Percentiles rank a stretch among this genome's conserved stretches.
Conservation (phyloP, 306 rosid genomes). For the Astragalus membranaceus region DNA sequence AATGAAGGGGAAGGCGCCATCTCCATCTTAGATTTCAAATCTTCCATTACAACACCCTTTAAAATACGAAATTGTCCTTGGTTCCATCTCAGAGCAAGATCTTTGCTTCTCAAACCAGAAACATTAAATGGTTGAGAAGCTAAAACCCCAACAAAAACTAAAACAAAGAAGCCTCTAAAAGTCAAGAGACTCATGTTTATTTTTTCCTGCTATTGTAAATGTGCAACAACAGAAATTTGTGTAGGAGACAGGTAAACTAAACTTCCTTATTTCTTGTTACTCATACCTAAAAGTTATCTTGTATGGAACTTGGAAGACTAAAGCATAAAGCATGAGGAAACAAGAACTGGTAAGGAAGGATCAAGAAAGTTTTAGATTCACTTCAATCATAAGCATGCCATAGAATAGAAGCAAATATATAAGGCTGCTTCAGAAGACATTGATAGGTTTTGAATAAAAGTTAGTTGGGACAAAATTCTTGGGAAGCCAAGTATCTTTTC, state of each 20-base stretch:
- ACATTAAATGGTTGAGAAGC: constrained; percentile 50
- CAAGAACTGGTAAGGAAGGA: too few relatives aligned
- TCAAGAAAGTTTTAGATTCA: constrained; percentile 58
- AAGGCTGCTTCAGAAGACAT: constrained; percentile 67
- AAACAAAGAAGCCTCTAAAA: constrained; percentile 33
- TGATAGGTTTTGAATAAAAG: constrained; percentile 82
- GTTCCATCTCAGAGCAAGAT: constrained; percentile 65
- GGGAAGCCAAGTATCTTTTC: constrained; percentile 88
- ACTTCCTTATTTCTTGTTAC: constrained; percentile 7
- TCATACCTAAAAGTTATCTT: constrained; percentile 42
- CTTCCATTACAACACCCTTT: constrained; percentile 40
- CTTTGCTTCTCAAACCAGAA: constrained; percentile 55
- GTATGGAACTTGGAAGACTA: constrained; percentile 55
- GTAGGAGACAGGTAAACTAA: constrained; percentile 11
- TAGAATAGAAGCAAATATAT: constrained; percentile 65
- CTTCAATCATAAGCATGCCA: constrained; percentile 70
- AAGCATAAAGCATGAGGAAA: constrained; percentile 48
- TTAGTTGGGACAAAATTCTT: constrained; percentile 63
- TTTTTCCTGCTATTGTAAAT: background rate
- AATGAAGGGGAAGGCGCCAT: constrained; percentile 66
- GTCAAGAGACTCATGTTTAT: constrained; percentile 44
- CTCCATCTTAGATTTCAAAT: constrained; percentile 37
- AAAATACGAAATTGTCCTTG: constrained; percentile 33
- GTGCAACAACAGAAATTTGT: background rate
- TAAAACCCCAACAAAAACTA: constrained; percentile 48